Conservation (phyloP, 2,329 filamentous ascomycete species). For the Aspergillus ustus region DNA sequence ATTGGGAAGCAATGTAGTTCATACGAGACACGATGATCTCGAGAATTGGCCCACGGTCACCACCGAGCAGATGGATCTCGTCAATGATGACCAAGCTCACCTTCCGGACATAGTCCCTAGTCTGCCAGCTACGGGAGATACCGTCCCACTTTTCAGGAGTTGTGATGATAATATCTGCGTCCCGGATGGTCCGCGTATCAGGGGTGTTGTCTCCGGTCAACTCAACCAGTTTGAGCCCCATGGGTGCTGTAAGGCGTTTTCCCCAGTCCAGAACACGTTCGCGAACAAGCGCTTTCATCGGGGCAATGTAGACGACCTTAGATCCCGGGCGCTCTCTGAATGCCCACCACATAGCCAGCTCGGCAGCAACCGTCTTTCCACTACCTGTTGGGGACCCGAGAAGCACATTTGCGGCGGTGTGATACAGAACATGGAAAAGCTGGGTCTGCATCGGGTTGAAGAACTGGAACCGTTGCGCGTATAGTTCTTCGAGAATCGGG, state of each 20-base stretch:
- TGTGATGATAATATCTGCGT: slow-evolving; percentile 97
- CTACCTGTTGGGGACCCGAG: slow-evolving; percentile 95
- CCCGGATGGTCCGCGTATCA: slow-evolving; percentile 90
- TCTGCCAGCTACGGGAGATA: slow-evolving; percentile 98
- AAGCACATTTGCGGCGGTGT: slow-evolving; percentile 88
- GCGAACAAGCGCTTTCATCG: slow-evolving; percentile 97
- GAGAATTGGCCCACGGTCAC: slow-evolving; percentile 93
- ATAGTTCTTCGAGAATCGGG: slow-evolving; percentile 82
- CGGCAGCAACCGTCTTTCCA: slow-evolving; percentile 95
- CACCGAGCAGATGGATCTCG: slow-evolving; percentile 95
- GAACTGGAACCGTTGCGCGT: slow-evolving; percentile 85
- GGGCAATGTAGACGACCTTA: slow-evolving; percentile 98
- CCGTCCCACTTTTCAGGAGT: slow-evolving; percentile 99
- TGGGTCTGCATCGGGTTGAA: slow-evolving; percentile 99
- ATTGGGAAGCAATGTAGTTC: slow-evolving; percentile 98
- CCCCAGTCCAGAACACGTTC: slow-evolving; percentile 97
- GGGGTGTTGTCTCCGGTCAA: slow-evolving; percentile 98
- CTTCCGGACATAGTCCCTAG: slow-evolving; percentile 91
- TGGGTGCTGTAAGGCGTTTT: slow-evolving; percentile 74
- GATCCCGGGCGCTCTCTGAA: slow-evolving; percentile 92
- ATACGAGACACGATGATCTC: slow-evolving; percentile 93
- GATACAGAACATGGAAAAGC: slow-evolving; percentile 94
- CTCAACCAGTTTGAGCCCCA: slow-evolving; percentile 90
- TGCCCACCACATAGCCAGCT: slow-evolving; percentile 99
- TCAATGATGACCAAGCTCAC: slow-evolving; percentile 98